Evolutionary conservation across 78 protist genomes (phyloP), one percentile per base, ranked within the genome.

Genomic region (Anaeramoeba ignava): DNA sequence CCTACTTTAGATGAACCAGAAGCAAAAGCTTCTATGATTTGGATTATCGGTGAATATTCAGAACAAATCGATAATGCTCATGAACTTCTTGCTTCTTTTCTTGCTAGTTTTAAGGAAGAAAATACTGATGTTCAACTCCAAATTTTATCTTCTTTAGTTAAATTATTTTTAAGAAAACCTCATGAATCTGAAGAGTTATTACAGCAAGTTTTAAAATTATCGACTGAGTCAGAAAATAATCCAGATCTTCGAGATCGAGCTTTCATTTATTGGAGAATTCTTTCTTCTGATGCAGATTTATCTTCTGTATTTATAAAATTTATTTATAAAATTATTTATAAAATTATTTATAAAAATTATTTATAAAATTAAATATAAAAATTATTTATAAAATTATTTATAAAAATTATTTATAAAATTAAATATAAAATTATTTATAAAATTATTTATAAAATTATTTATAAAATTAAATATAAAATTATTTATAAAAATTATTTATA

Each of bases 161-260:
- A 97, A 92, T 89, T 97, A 81, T 98, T 95, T 94, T 90, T 97
- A 67, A 93, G 91, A 89, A 73, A 88, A 73, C 99, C 98, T 1
- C 83, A 83, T 40, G 95, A 83, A 68, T 89, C 97, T n/a, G 95
- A 96, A 81, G 92, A 88, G 40, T 68, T 84, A 3, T 34, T 78
- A 1, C 31, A 12, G 3, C 40, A 83, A 23, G 96, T 93, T 38
- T 91, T 96, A 12, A 38, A 88, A 40, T 39, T 90, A n/a, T 92
- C 96, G 42, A 97, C 99, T 3, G 90, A 90, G 68, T 94, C 92
- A 79, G 41, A 90, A 1, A 99, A 97, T 89, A 88, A 94, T 87
- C 99, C 99, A 31, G 99, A 98, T 89, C 89, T 97, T 2, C 94
- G 99, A 39, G 99, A 98, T 87, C 95, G 99, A 38, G 99, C 97